Percentiles rank a stretch among this genome's conserved stretches.
Evolutionary conservation across 768 basidiomycete species (phyloP).

Genomic region (Kwoniella heveanensis): DNA sequence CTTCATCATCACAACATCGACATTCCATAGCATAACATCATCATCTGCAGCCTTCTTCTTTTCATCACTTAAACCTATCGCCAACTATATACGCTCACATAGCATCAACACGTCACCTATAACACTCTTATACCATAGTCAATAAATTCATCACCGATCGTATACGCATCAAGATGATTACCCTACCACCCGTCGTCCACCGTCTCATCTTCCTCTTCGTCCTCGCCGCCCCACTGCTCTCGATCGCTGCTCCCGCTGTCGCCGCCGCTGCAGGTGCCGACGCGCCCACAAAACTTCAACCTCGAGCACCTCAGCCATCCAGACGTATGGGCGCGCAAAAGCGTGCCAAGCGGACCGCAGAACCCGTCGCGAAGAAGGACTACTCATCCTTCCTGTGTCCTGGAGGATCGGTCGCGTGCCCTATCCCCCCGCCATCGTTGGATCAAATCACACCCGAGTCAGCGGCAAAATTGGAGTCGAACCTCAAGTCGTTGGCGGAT

Average conservation of each 20-base stretch:
- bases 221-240: slow-evolving; percentile 36
- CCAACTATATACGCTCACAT: background rate
- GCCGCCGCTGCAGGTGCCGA: slow-evolving; percentile 24
- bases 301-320: slow-evolving; percentile 41
- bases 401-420: slow-evolving; percentile 50
- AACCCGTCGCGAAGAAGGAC: slow-evolving; percentile 52
- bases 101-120: background rate
- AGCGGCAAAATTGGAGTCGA: slow-evolving; percentile 30
- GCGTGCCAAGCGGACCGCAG: slow-evolving; percentile 33
- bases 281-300: slow-evolving; percentile 38
- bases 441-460: slow-evolving; percentile 35
- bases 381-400: slow-evolving; percentile 57
- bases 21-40: background rate
- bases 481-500: slow-evolving; percentile 49
- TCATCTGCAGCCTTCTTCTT: background rate
- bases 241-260: slow-evolving; percentile 25
- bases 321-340: slow-evolving; percentile 46
- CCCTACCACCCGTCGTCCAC: slow-evolving; percentile 28
- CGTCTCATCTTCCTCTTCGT: slow-evolving; percentile 36
- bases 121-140: no score
- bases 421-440: slow-evolving; percentile 30
- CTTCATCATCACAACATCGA: background rate
- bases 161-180: slow-evolving; percentile 18
- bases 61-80: no score
- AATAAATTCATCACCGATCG: no score